Evolutionary conservation across 2,329 filamentous ascomycete genomes (phyloP).

Genomic region (Corynespora cassiicola): DNA sequence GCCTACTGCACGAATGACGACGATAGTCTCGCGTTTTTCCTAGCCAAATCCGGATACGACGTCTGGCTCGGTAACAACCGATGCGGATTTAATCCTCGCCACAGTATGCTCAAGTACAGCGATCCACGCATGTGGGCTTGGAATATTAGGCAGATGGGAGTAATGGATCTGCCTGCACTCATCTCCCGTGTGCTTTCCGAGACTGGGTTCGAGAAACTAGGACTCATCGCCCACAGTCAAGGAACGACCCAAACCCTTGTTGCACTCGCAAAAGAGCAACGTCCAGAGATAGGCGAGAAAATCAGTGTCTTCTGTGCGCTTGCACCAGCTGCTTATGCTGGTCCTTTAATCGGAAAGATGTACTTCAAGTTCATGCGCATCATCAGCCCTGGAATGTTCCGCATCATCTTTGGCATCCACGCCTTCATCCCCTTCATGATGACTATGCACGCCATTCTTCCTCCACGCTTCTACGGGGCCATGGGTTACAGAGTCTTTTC

Average conservation of each 20-base stretch:
- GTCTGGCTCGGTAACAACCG: conserved; percentile 96
- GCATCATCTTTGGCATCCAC: conserved; percentile 87
- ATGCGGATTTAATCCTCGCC: conserved; percentile 82
- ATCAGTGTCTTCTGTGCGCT: conserved; percentile 90
- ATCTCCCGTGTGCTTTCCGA: conserved; percentile 79
- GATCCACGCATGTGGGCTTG: conserved; percentile 97
- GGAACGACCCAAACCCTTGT: conserved; percentile 90
- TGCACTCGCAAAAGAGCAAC: conserved; percentile 86
- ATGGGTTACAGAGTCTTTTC: conserved; percentile 89
- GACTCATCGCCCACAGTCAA: conserved; percentile 86
- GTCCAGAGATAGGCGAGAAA: conserved; percentile 81
- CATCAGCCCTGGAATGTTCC: conserved; percentile 78
- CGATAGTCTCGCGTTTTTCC: conserved; percentile 86
- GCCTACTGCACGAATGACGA: conserved; percentile 92
- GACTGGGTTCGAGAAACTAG: conserved; percentile 83
- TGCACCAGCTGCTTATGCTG: conserved; percentile 89
- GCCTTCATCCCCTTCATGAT: conserved; percentile 95
- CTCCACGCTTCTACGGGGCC: conserved; percentile 74
- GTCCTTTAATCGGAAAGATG: conserved; percentile 81
- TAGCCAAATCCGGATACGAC: conserved; percentile 91
- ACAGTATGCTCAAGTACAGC: conserved; percentile 70
- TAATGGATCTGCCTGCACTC: conserved; percentile 84
- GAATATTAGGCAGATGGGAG: conserved; percentile 94
- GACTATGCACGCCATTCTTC: conserved; percentile 74
- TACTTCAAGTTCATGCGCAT: conserved; percentile 92